These are phyloP conservation scores for Fraxinus sp. DNA, from an alignment of 305 asterid genomes.

Conservation along the genomic window DNA sequence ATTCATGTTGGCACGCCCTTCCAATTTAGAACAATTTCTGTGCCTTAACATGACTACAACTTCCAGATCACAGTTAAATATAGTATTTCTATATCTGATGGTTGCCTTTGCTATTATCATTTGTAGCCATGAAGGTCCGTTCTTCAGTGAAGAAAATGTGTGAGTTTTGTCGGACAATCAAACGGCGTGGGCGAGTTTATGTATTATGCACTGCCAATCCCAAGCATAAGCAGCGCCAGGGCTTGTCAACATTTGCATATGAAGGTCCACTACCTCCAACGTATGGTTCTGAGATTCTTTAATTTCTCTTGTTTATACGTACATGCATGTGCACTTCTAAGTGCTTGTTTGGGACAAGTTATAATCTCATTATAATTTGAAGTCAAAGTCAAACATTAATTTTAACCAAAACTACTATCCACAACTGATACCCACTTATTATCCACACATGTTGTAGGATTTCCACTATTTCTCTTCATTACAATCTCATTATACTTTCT, in stretches of 20 bases:
- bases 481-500: not conserved
- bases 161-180: conserved; percentile 78
- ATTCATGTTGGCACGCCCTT: not conserved
- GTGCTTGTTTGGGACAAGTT: not conserved
- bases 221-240: conserved; percentile 96
- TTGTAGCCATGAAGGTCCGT: conserved; percentile 83
- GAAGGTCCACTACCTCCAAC: conserved; percentile 50
- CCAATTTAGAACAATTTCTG: not conserved
- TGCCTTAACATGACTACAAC: not conserved
- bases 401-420: not conserved
- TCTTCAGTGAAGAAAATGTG: conserved; percentile 94
- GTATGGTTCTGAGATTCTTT: conserved; percentile 41
- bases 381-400: not conserved
- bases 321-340: not conserved
- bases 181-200: conserved; percentile 87
- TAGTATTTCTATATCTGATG: conserved; percentile 9
- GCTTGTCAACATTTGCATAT: conserved; percentile 71
- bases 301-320: conserved; percentile 5
- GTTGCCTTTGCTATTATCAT: not conserved
- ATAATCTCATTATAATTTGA: not conserved
- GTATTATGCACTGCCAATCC: conserved; percentile 83
- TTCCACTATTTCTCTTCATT: not conserved
- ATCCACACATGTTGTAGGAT: not conserved
- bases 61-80: not conserved
- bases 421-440: not conserved